Evolutionary conservation across 768 basidiomycete genomes (phyloP).

Genomic region (Tephrocybe sp.): DNA sequence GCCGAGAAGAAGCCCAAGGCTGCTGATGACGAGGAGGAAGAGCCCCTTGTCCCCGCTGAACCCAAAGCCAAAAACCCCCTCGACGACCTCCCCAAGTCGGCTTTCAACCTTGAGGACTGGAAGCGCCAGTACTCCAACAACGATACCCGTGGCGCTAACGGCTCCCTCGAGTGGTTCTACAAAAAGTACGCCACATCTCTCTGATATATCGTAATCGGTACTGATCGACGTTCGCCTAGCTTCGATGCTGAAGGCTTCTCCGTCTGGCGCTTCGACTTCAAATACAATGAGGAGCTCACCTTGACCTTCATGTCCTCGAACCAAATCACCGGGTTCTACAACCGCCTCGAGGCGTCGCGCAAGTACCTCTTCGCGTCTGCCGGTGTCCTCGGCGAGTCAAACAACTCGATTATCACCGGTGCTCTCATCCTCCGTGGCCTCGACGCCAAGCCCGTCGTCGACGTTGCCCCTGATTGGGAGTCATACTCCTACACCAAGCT

Average conservation of each 20-base stretch:
- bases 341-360: slow-evolving; percentile 94
- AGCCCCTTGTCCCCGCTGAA: slow-evolving; percentile 63
- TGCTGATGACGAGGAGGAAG: slow-evolving; percentile 84
- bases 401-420: slow-evolving; percentile 81
- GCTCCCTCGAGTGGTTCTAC: slow-evolving; percentile 95
- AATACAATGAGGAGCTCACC: slow-evolving; percentile 93
- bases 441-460: slow-evolving; percentile 67
- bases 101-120: slow-evolving; percentile 93
- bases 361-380: slow-evolving; percentile 95
- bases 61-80: slow-evolving; percentile 95
- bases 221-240: slow-evolving; percentile 41
- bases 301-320: slow-evolving; percentile 93
- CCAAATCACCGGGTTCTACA: slow-evolving; percentile 96
- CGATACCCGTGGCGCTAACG: slow-evolving; percentile 84
- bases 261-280: slow-evolving; percentile 91
- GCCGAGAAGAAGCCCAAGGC: slow-evolving; percentile 80
- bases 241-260: slow-evolving; percentile 90
- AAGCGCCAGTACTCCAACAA: slow-evolving; percentile 98
- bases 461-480: slow-evolving; percentile 90
- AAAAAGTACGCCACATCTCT: slow-evolving; percentile 60
- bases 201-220: not conserved
- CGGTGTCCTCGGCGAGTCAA: slow-evolving; percentile 82
- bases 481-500: slow-evolving; percentile 80
- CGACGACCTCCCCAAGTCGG: slow-evolving; percentile 85
- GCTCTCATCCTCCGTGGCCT: slow-evolving; percentile 81